phyloP scores from a whole-genome alignment of 2,329 filamentous ascomycete species.

The Chaetomium olivaceum region DNA sequence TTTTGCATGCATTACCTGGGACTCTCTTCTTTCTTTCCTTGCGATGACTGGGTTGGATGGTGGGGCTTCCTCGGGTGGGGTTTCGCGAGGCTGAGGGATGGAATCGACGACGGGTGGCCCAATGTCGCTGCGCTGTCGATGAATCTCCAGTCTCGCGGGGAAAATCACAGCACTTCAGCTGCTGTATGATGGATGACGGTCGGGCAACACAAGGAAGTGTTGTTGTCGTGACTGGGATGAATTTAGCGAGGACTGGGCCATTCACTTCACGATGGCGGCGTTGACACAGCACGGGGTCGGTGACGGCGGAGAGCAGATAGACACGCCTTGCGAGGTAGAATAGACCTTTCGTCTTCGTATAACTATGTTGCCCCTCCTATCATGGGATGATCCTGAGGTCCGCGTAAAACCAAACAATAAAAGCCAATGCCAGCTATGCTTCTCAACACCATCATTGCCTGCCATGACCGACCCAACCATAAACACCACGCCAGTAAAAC shows the following conservation, averaged over 20 bases:
- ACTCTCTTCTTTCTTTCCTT: neutral
- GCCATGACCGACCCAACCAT: neutral
- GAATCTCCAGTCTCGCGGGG: neutral
- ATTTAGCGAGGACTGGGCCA: conserved; percentile 23
- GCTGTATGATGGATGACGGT: conserved; percentile 20
- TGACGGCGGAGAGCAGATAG: conserved; percentile 16
- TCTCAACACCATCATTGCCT: neutral
- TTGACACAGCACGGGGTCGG: conserved; percentile 14
- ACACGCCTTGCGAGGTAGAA: conserved; percentile 23
- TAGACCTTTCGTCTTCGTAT: conserved; percentile 24
- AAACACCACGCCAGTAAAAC: neutral
- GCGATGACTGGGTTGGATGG: neutral
- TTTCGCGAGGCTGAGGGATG: conserved; percentile 1
- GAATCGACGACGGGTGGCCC: neutral
- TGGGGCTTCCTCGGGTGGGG: neutral
- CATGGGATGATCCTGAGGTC: neutral
- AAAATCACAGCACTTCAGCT: neutral
- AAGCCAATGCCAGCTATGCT: conserved; percentile 11
- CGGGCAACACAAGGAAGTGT: conserved; percentile 5
- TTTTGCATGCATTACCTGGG: neutral
- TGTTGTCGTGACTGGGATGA: conserved; percentile 14
- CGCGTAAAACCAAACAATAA: neutral
- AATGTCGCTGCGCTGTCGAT: neutral
- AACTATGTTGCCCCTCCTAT: neutral
- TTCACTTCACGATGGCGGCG: conserved; percentile 15